Evolutionary conservation across 768 basidiomycete species (phyloP), one percentile per base, ranked within the genome.

Genomic region (Trametes coccinea): DNA sequence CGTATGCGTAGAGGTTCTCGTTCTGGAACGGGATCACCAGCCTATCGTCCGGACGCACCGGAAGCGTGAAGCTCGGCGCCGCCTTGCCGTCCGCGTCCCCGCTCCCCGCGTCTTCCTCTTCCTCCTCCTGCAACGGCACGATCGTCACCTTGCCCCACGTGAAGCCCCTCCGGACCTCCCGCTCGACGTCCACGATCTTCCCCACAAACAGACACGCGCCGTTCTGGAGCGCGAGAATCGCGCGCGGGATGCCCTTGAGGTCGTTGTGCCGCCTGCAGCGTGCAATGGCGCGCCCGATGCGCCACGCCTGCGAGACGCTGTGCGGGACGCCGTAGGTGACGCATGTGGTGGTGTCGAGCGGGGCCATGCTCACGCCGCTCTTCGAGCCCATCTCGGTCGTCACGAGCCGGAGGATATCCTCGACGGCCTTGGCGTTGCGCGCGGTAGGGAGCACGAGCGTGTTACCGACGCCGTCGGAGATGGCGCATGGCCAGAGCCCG

Each of bases 1-100:
- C 64, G 61, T 80, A 79, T 7, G 82, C 84, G 43, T 77, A 80
- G 14, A 86, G 68, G 70, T 85, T 85, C 66, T 86, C 85, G 67
- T 86, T 86, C 72, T 86, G 82, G 75, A 87, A 87, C 11, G 84
- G 83, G 59, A 87, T 81, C 10, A 76, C 65, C 53, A 86, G 69
- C 3, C 70, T 64, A 59, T 72, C 66, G 46, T 73, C 69, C 5
- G 62, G 30, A 73, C 44, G 72, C 71, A 13, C 68, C 49, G 47
- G 71, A 13, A 67, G n/a, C 5, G 48, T 53, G 48, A 47, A 43
- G 16, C 50, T 47, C 39, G 71, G 66, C 37, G 40, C 34, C 14
- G 34, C 2, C 11, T 29, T 7, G 16, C 33, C 29, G 34, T 22
- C 22, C 22, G 29, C 49, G 37, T 70, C 70, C 53, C 22, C 22